These are phyloP conservation scores for Venturia effusa DNA, from an alignment of 2,329 filamentous ascomycete genomes.

Conservation along the genomic window DNA sequence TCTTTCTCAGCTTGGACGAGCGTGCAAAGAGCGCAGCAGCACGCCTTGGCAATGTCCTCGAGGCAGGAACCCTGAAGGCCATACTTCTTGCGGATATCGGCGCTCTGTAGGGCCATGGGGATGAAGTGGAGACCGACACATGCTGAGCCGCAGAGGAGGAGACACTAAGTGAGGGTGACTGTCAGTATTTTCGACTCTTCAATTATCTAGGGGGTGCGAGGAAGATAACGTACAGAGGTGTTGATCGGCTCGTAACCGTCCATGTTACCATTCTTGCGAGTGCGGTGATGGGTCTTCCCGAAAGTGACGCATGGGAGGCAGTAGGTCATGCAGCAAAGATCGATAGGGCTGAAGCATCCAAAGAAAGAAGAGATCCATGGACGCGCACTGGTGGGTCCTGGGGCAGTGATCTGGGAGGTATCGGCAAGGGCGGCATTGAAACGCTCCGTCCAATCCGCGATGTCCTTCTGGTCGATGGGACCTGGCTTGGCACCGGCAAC, in stretches of 20 bases:
- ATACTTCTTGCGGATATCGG: slow-evolving; percentile 19
- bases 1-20: slow-evolving; percentile 17
- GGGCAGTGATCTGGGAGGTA: neutral
- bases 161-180: slow-evolving; percentile 15
- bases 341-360: slow-evolving; percentile 18
- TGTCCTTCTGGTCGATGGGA: slow-evolving; percentile 9
- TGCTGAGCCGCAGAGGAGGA: slow-evolving; percentile 16
- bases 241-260: slow-evolving; percentile 23
- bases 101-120: slow-evolving; percentile 17
- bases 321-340: slow-evolving; percentile 21
- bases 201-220: neutral
- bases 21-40: slow-evolving; percentile 20
- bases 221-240: slow-evolving; percentile 16
- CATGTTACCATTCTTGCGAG: slow-evolving; percentile 22
- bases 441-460: slow-evolving; percentile 9
- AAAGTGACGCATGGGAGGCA: slow-evolving; percentile 27
- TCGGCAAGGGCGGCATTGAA: slow-evolving; percentile 10
- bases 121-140: slow-evolving; percentile 17
- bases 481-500: neutral
- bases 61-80: slow-evolving; percentile 18
- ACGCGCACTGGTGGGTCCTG: neutral
- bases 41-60: slow-evolving; percentile 16
- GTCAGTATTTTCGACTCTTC: neutral
- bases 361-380: slow-evolving; percentile 16
- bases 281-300: slow-evolving; percentile 26